These are phyloP conservation scores for Vaccinium macrocarpon DNA, from an alignment of 148 eudicot species.

Conservation along the genomic window DNA sequence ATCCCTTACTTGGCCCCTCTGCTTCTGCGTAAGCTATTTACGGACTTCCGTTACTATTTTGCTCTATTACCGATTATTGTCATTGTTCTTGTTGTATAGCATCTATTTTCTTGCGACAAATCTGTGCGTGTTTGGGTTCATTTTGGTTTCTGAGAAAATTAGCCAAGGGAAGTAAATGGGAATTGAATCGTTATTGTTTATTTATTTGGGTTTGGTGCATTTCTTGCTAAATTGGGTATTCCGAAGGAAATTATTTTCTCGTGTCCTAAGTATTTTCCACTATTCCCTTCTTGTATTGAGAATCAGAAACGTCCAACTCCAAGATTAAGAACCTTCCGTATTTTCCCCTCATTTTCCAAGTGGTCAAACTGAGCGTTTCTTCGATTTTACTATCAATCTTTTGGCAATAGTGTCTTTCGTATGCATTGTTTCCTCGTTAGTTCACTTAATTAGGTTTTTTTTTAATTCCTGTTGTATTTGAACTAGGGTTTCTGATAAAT, in stretches of 20 bases:
- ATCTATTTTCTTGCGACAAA: neutral
- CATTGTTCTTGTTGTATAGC: neutral
- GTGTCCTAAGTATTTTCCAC: neutral
- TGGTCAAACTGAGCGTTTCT: neutral
- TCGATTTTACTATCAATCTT: neutral
- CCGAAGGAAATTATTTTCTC: neutral
- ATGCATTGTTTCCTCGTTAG: neutral
- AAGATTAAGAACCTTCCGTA: neutral
- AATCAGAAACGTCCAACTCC: neutral
- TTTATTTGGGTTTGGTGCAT: neutral
- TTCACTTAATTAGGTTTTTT: neutral
- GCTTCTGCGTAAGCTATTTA: slow-evolving; percentile 48
- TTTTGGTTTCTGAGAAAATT: neutral
- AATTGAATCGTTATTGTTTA: neutral
- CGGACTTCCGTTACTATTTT: neutral
- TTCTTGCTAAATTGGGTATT: neutral
- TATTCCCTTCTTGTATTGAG: neutral
- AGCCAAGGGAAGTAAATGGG: neutral
- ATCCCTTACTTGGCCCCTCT: slow-evolving; percentile 86
- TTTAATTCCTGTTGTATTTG: neutral
- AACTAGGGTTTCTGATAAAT: neutral
- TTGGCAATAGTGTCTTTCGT: neutral
- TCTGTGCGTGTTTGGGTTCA: neutral
- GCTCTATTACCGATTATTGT: neutral
- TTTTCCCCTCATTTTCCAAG: neutral